Base-by-base conservation (phyloP, 495 filamentous ascomycete genomes). In the Podospora sp. region DNA sequence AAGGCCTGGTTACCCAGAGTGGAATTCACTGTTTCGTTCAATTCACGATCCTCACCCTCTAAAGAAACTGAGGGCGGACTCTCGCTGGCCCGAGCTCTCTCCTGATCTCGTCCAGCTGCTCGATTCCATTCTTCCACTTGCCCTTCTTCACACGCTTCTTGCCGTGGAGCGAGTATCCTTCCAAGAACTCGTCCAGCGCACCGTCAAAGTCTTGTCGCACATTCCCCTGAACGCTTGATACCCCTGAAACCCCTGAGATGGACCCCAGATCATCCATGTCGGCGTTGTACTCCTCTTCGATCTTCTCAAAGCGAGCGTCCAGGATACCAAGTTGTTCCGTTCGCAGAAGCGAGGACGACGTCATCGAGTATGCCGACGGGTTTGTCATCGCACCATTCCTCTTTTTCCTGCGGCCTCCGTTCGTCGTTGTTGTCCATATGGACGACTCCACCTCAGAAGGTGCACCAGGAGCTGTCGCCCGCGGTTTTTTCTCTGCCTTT, bases 321-420 rank as follows among this genome's bases (percentile, higher is more conserved):
- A 98, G 83, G 12, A 93, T 85, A 6, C 88, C 88, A 46, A 93
- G 84, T n/a, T 92, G 92, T 68, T 97, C 95, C 1, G 94, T 98
- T 51, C 96, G 87, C 22, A 90, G 87, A 7, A 98, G 82, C 0
- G 93, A 90, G 0, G 95, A 97, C 6, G 92, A 96, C 0, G 90
- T 93, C 96, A 98, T 99, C n/a, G 93, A 97, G 80, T 97, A 98
- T 18, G 86, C 85, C 6, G 94, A 94, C 0, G 90, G 91, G 72
- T 90, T 92, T 22, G 95, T 97, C 76, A 95, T 76, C 21, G 95
- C 93, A 55, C 93, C 93, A 78, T 93, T 95, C 67, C 92, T 86
- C 86, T 94, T 96, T 87, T 97, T 98, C 36, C 83, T 82, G 1
- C 91, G 87, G 18, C 88, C 86, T 27, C 85, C 85, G 68, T 85